Percentiles rank a stretch among this genome's conserved stretches.
phyloP scores from a whole-genome alignment of 1,139 yeast species.

The Candida smagusa region DNA sequence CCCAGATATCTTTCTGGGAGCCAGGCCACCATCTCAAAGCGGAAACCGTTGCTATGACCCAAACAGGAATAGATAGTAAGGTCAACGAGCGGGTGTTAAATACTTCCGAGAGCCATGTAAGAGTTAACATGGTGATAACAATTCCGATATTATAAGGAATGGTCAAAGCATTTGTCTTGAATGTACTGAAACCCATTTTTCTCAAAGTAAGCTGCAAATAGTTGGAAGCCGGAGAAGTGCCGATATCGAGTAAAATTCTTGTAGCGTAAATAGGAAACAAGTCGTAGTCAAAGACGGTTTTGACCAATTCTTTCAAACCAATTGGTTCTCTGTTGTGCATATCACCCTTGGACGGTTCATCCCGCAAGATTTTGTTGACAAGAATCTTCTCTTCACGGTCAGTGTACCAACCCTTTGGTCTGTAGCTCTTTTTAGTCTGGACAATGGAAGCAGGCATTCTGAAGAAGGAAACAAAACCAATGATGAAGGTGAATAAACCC shows the following conservation, averaged over 20 bases:
- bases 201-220: slow-evolving; percentile 15
- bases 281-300: slow-evolving; percentile 22
- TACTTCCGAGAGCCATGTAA: slow-evolving; percentile 11
- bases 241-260: slow-evolving; percentile 16
- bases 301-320: slow-evolving; percentile 17
- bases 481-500: slow-evolving; percentile 26
- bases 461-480: slow-evolving; percentile 29
- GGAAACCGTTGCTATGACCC: slow-evolving; percentile 11
- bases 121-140: slow-evolving; percentile 14
- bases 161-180: slow-evolving; percentile 18
- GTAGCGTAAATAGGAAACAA: slow-evolving; percentile 20
- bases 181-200: slow-evolving; percentile 18
- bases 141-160: slow-evolving; percentile 16
- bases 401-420: slow-evolving; percentile 35
- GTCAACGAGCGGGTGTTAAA: slow-evolving; percentile 12
- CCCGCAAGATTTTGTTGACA: slow-evolving; percentile 28
- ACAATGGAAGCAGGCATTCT: slow-evolving; percentile 35
- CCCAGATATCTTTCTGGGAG: slow-evolving; percentile 17
- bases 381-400: slow-evolving; percentile 34
- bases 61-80: slow-evolving; percentile 10
- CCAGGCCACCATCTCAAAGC: slow-evolving; percentile 18
- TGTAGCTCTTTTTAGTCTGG: slow-evolving; percentile 23
- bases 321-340: slow-evolving; percentile 33
- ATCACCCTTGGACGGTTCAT: slow-evolving; percentile 33
- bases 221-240: slow-evolving; percentile 12